Evolutionary conservation across 75 land plant species (phyloP), one percentile per base, ranked within the genome.

Genomic region (Pinus tabuliformis): DNA sequence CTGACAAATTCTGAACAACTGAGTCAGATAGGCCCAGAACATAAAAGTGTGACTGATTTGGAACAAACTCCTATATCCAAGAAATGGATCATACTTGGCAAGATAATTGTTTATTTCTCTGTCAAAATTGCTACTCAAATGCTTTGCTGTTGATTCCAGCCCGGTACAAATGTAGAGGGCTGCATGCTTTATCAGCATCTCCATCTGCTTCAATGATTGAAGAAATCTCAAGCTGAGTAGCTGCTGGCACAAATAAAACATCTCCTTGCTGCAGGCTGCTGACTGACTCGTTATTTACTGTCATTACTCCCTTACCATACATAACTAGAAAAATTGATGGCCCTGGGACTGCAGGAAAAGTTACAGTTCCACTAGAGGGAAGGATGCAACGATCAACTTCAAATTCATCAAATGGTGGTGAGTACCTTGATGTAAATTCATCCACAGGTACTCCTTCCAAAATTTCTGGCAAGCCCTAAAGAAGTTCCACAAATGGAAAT

Each of bases 341-440:
- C 14, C 95, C 95, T 30, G 82, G 78, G 4, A 80, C 62, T 9
- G 89, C 78, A 9, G 87, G 76, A 61, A 90, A 83, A 4, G 73
- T 76, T 14, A 86, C 24, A 22, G 90, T 76, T 28, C 79, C 77
- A 12, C 86, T 87, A 28, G 59, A 33, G 7, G 93, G 94, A 59
- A 94, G 78, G 18, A 59, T n/a, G 70, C 93, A 83, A 59, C 77
- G 83, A 75, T 97, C 98, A 61, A 97, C 95, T 83, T 97, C 99
- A 84, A 97, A 97, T 59, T 97, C 99, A 78, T 94, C 88, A 62
- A 90, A 94, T 24, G 99, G 99, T 24, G 99, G 98, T 17, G 81
- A 60, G 72, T 97, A 94, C 62, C 83, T 82, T 65, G 22, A 82
- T 20, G 84, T 86, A 72, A 82, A 90, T 42, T 74, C 64, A 70